phyloP scores from a whole-genome alignment of 805 yeast genomes.

The Nakazawaea peltata region DNA sequence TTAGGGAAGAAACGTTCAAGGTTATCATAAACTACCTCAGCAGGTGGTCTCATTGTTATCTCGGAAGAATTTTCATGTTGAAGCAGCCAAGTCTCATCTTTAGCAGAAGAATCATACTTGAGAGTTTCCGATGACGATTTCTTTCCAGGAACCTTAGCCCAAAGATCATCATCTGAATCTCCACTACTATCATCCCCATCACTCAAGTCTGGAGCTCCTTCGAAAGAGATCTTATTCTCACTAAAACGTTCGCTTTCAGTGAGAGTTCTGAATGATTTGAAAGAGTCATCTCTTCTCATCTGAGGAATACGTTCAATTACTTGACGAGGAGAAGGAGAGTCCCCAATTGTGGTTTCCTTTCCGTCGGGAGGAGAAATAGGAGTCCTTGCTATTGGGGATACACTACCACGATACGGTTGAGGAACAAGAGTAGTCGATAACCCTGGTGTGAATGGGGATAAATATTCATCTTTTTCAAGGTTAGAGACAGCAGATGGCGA shows the following conservation, averaged over 20 bases:
- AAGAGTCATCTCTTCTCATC: slow-evolving; percentile 10
- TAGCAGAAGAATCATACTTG: slow-evolving; percentile 6
- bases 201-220: slow-evolving; percentile 52
- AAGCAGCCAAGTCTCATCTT: neutral
- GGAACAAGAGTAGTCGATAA: slow-evolving; percentile 33
- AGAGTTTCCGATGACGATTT: slow-evolving; percentile 8
- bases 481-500: slow-evolving; percentile 1
- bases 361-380: slow-evolving; percentile 17
- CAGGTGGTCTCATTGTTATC: slow-evolving; percentile 83
- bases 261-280: slow-evolving; percentile 10
- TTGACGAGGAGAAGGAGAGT: neutral
- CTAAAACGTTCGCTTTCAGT: slow-evolving; percentile 46
- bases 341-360: no score
- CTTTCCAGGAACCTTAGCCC: slow-evolving; percentile 41
- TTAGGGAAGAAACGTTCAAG: slow-evolving; percentile 89
- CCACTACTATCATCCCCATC: slow-evolving; percentile 25
- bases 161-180: slow-evolving; percentile 48
- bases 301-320: neutral
- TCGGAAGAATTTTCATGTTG: slow-evolving; percentile 3
- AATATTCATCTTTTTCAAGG: slow-evolving; percentile 11
- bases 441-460: slow-evolving; percentile 33
- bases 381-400: slow-evolving; percentile 18
- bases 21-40: slow-evolving; percentile 88
- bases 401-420: slow-evolving; percentile 30
- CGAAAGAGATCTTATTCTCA: slow-evolving; percentile 69